Evolutionary conservation across 2,329 filamentous ascomycete genomes (phyloP).

Genomic region (Penicillium sp.): DNA sequence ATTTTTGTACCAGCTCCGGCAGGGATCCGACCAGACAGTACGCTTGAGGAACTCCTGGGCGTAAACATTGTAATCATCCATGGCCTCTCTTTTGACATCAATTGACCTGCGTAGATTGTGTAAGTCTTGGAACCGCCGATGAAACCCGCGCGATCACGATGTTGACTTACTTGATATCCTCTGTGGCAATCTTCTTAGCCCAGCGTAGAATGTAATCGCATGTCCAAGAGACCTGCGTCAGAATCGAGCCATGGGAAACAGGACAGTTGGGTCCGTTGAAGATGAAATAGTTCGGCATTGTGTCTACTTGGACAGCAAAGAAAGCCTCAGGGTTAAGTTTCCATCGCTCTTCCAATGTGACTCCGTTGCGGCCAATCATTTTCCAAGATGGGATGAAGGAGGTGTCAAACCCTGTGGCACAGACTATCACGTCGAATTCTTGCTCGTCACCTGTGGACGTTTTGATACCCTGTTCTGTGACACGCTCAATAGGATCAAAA

Average conservation of each 20-base stretch:
- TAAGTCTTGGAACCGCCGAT: background rate
- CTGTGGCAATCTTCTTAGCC: constrained; percentile 33
- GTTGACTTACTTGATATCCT: constrained; percentile 31
- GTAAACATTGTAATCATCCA: constrained; percentile 37
- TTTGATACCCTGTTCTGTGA: constrained; percentile 31
- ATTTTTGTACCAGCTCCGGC: constrained; percentile 34
- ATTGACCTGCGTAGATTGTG: constrained; percentile 15
- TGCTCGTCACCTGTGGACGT: constrained; percentile 18
- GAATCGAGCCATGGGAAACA: constrained; percentile 29
- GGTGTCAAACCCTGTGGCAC: constrained; percentile 37
- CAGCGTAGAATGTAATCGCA: constrained; percentile 22
- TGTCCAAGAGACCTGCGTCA: constrained; percentile 4
- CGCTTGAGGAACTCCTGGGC: constrained; percentile 34
- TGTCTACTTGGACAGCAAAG: constrained; percentile 19
- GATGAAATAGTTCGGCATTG: constrained; percentile 37
- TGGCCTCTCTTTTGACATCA: constrained; percentile 27
- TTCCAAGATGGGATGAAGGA: constrained; percentile 29
- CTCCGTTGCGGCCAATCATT: constrained; percentile 25
- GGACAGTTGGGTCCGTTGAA: constrained; percentile 32
- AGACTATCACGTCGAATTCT: constrained; percentile 31
- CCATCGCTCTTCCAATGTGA: constrained; percentile 31
- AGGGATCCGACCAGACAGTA: constrained; percentile 30
- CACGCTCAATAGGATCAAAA: constrained; percentile 35
- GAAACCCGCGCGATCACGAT: no score
- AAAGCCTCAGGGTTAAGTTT: constrained; percentile 26